A percentile compares a stretch with the other conserved stretches of the same genome.
These are phyloP conservation scores for Dioszegia hungarica DNA, from an alignment of 768 basidiomycete species.

Conservation along the genomic window DNA sequence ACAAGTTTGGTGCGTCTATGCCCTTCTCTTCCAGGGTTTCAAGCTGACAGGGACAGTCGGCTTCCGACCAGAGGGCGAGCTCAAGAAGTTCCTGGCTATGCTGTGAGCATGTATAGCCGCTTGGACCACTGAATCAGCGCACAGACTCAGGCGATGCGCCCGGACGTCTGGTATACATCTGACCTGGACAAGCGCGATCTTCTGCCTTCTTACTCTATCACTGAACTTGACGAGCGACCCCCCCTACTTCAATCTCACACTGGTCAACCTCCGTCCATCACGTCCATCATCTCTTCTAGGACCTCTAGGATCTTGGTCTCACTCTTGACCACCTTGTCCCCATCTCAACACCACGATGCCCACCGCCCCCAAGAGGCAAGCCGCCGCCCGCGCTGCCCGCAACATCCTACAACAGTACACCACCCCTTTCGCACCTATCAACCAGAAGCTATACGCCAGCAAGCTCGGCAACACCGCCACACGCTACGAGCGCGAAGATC, in stretches of 20 bases:
- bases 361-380: not conserved
- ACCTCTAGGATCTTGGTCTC: too few relatives aligned
- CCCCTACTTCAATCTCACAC: too few relatives aligned
- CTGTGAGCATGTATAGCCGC: conserved; percentile 9
- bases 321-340: too few relatives aligned
- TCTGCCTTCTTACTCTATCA: too few relatives aligned
- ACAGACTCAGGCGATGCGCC: too few relatives aligned
- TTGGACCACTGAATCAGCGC: not conserved
- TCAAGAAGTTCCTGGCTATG: conserved; percentile 37
- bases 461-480: not conserved
- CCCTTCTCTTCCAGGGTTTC: not conserved
- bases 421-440: not conserved
- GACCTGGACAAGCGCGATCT: too few relatives aligned
- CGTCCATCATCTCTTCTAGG: too few relatives aligned
- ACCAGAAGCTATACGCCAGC: too few relatives aligned
- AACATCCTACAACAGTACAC: conserved; percentile 1
- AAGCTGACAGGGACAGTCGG: conserved; percentile 21
- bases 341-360: too few relatives aligned
- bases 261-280: too few relatives aligned
- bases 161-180: too few relatives aligned
- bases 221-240: too few relatives aligned
- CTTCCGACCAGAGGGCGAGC: conserved; percentile 25
- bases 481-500: not conserved
- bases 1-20: conserved; percentile 38
- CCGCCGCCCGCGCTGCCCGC: not conserved